Evolutionary conservation across 305 asterid species (phyloP), one percentile per base, ranked within the genome.

Genomic region (Ilex paraguariensis): DNA sequence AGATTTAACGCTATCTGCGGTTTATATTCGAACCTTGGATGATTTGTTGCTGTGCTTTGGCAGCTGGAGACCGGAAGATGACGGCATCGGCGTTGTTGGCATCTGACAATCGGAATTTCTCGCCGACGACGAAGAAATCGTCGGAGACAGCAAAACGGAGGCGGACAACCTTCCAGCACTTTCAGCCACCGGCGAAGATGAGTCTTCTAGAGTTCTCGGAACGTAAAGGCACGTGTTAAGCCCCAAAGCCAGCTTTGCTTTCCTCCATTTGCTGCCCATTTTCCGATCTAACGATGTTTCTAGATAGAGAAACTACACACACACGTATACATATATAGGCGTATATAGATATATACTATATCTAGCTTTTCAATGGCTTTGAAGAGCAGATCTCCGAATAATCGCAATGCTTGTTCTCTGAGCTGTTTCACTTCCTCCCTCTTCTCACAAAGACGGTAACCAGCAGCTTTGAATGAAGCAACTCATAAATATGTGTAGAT

Each of bases 231-330:
- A 92, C 11, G 80, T 78, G 54, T 86, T 87, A 60, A 80, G 56
- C 8, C 89, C 91, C 42, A 92, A 81, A 66, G 95, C 87, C 57
- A 77, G 14, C 76, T 86, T 87, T 48, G 62, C 93, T 65, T 87
- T 89, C 67, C 82, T 67, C 98, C 98, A 92, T 89, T 77, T 84
- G 70, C 90, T 85, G 54, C 73, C 88, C 98, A 91, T 88, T 63
- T 70, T 51, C 56, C 46, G 9, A 4, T 36, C 42, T 36, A 36
- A 36, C 9, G 42, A 36, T 36, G 42, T 46, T 46, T 46, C 52
- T 46, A 46, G 11, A 46, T 8, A 46, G 13, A 46, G 52, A 46
- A 46, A 46, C 11, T 46, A 11, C 13, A 11, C 52, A 13, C 13
- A 46, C 15, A 46, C 15, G 10, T 11, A 13, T 13, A 13, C 52